phyloP scores from a whole-genome alignment of 805 yeast genomes.

The Starmerella vaccinii region DNA sequence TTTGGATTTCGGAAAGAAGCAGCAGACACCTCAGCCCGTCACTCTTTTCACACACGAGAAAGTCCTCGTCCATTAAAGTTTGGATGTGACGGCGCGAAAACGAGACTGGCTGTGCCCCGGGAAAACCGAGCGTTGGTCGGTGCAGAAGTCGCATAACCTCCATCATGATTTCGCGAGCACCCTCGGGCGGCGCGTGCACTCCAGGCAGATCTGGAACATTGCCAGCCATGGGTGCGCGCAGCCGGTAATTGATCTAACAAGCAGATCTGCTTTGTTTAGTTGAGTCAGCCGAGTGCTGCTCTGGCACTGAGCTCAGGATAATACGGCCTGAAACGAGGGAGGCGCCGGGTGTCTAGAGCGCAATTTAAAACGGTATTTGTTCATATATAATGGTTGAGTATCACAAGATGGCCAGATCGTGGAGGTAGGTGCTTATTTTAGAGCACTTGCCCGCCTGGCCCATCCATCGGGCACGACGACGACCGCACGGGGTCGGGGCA shows the following conservation, averaged over 20 bases:
- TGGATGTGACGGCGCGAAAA: constrained; percentile 68
- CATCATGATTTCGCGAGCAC: constrained; percentile 54
- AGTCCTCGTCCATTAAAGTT: constrained; percentile 59
- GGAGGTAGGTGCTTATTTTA: too few relatives aligned
- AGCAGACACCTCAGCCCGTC: constrained; percentile 86
- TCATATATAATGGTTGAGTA: too few relatives aligned
- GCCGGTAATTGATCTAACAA: background rate
- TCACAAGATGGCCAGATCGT: too few relatives aligned
- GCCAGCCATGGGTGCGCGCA: constrained; percentile 17
- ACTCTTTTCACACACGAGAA: constrained; percentile 89
- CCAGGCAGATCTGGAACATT: constrained; percentile 81
- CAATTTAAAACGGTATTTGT: too few relatives aligned
- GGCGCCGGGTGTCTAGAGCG: too few relatives aligned
- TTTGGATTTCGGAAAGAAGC: constrained; percentile 48
- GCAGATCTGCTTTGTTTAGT: background rate
- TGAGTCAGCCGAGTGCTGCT: too few relatives aligned
- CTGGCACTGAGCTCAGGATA: too few relatives aligned
- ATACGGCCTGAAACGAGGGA: too few relatives aligned
- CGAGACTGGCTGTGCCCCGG: constrained; percentile 90
- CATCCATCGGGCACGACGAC: too few relatives aligned
- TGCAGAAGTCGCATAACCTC: constrained; percentile 57
- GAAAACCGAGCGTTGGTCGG: constrained; percentile 50
- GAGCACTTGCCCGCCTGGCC: too few relatives aligned
- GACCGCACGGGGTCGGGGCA: too few relatives aligned
- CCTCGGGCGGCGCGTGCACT: constrained; percentile 58